A percentile compares a stretch with the other conserved stretches of the same genome.
These are phyloP conservation scores for Botrytis medusae DNA, from an alignment of 2,329 filamentous ascomycete species.

Conservation along the genomic window DNA sequence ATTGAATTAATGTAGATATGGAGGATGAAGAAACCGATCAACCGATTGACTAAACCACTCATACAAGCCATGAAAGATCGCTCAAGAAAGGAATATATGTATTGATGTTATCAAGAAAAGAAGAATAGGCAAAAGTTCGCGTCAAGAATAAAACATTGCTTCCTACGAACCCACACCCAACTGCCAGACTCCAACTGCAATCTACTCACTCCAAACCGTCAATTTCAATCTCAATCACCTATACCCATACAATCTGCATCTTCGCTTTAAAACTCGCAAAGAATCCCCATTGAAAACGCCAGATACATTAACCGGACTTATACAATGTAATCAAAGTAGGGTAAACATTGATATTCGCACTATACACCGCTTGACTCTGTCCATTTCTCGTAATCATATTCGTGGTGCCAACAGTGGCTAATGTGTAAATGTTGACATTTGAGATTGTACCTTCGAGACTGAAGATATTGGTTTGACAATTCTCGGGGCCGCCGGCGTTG, in stretches of 20 bases:
- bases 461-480: constrained; percentile 33
- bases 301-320: not conserved
- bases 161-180: not conserved
- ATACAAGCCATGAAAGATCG: not conserved
- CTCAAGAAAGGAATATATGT: not conserved
- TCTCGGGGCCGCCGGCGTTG: constrained; percentile 19
- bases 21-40: not conserved
- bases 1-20: not conserved
- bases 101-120: not conserved
- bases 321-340: constrained; percentile 21
- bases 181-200: not conserved
- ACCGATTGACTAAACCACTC: not conserved
- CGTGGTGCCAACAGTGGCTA: constrained; percentile 29
- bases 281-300: not conserved
- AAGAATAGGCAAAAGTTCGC: not conserved
- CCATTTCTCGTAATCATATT: constrained; percentile 32
- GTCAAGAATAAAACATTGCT: not conserved
- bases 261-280: too few relatives aligned
- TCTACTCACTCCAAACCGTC: not conserved
- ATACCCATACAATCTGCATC: not conserved
- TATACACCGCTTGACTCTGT: constrained; percentile 21
- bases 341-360: constrained; percentile 27
- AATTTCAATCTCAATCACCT: not conserved
- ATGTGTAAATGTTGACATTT: constrained; percentile 29
- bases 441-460: constrained; percentile 27